Evolutionary conservation across 306 rosid species (phyloP), one percentile per base, ranked within the genome.

Genomic region (Purshia tridentata): DNA sequence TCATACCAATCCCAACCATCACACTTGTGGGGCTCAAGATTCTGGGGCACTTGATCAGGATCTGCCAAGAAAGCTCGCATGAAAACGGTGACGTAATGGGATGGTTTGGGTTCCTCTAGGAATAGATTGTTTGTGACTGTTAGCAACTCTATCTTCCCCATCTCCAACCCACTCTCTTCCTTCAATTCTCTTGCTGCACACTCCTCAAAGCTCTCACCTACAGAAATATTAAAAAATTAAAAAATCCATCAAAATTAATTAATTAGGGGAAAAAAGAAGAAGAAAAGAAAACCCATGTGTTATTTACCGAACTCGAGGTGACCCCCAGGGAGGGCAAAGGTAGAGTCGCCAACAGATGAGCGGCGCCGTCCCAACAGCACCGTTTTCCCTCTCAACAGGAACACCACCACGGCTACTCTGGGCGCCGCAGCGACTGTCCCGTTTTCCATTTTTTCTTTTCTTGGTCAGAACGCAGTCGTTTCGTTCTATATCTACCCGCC

Each of bases 1-100:
- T 80, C 87, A 75, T 84, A 86, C 92, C 97, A 91, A 20, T 78
- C 91, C 97, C 96, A 91, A 0, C 93, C 97, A 42, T 86, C 88
- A 55, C 97, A 89, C 84, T 86, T 87, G 4, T 77, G 40, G 6
- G 91, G 93, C 79, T 92, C 97, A 1, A 83, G 41, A 54, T 82
- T 89, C 20, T 72, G 69, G 0, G 88, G 84, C 6, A 67, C 80
- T 29, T 87, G 85, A 0, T 83, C 49, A 9, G 79, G 73, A 70
- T 76, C 82, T 15, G 19, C 78, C 70, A 61, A 19, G 4, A 51
- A 14, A 6, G 80, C 87, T 0, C 91, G 72, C 81, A 86, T 67
- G 55, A 79, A 87, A 20, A 91, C 70, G 0, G 89, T 82, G 2
- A 89, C 91, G 3, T 86, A 91, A 59, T 91, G 93, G 0, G 82